Evolutionary conservation across 2,329 filamentous ascomycete species (phyloP).

Genomic region (Penicillium fuscoglaucum): DNA sequence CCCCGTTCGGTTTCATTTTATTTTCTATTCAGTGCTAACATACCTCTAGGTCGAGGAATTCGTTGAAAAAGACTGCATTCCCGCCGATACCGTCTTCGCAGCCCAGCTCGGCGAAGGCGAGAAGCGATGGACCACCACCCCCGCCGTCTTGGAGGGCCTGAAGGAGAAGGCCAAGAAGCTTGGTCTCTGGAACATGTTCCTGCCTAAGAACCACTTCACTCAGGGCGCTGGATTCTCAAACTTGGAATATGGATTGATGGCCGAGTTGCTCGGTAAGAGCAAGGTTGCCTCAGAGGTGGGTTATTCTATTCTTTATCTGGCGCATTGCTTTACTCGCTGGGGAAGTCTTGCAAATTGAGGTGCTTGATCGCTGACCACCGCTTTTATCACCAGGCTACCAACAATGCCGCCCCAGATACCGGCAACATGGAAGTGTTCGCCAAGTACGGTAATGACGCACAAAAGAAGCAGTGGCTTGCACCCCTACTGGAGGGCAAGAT

Average conservation of each 20-base stretch:
- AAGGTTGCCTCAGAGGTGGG: slow-evolving; percentile 69
- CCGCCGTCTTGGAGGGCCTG: slow-evolving; percentile 80
- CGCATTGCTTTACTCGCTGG: slow-evolving; percentile 3
- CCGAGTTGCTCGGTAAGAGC: slow-evolving; percentile 89
- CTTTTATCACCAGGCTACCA: slow-evolving; percentile 61
- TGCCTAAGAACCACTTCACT: slow-evolving; percentile 91
- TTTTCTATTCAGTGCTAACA: not conserved
- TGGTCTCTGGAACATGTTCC: slow-evolving; percentile 97
- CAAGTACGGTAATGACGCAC: slow-evolving; percentile 81
- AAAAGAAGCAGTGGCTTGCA: slow-evolving; percentile 80
- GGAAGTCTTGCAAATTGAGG: not conserved
- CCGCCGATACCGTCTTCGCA: slow-evolving; percentile 75
- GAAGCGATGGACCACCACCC: slow-evolving; percentile 76
- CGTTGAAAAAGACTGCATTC: slow-evolving; percentile 92
- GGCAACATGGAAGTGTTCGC: slow-evolving; percentile 95
- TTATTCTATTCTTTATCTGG: slow-evolving; percentile 1
- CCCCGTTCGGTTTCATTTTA: not conserved
- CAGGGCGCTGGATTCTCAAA: slow-evolving; percentile 94
- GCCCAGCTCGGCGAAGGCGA: slow-evolving; percentile 77
- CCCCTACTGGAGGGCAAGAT: slow-evolving; percentile 83
- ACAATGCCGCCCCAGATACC: slow-evolving; percentile 88
- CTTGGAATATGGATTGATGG: slow-evolving; percentile 96
- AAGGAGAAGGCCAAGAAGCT: slow-evolving; percentile 80
- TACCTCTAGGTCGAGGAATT: slow-evolving; percentile 78
- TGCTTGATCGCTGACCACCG: not conserved